A percentile compares a stretch with the other conserved stretches of the same genome.
Conservation (phyloP, 306 rosid genomes). For the Dalbergia cochinchinensis region DNA sequence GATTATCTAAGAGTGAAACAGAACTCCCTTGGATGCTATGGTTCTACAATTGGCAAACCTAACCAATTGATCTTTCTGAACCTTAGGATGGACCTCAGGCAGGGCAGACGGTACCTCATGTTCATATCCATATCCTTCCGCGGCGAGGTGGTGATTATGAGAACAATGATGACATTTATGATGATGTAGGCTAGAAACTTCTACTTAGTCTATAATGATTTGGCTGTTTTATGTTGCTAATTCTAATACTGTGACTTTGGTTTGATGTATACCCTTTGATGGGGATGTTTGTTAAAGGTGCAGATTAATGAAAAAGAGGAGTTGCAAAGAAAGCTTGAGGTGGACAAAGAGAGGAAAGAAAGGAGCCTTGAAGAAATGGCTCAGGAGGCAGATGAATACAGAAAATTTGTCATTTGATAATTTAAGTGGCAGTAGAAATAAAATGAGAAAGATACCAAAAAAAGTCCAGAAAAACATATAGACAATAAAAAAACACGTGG, state of each 20-base stretch:
- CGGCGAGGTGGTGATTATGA: conserved; percentile 71
- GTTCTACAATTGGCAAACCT: conserved; percentile 19
- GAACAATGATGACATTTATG: conserved; percentile 85
- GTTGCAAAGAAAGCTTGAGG: conserved; percentile 65
- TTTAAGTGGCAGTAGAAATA: not conserved
- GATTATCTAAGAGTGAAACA: not conserved
- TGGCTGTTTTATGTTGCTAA: conserved; percentile 14
- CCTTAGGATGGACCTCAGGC: conserved; percentile 89
- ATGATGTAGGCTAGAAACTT: conserved; percentile 62
- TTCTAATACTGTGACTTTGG: conserved; percentile 15
- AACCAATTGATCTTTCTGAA: conserved; percentile 42
- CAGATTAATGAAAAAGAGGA: conserved; percentile 84
- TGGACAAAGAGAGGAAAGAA: conserved; percentile 82
- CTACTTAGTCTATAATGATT: not conserved
- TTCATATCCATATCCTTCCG: conserved; percentile 88
- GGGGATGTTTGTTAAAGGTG: conserved; percentile 30
- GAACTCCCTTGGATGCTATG: not conserved
- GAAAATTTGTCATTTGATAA: conserved; percentile 62
- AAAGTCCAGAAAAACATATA: not conserved
- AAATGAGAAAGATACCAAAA: not conserved
- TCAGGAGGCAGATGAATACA: conserved; percentile 82
- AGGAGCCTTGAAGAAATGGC: conserved; percentile 81
- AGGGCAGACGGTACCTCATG: conserved; percentile 90
- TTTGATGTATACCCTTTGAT: conserved; percentile 30
- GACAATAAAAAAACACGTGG: not conserved